These are phyloP conservation scores for Flaveria floridana DNA, from an alignment of 140 eudicot genomes.

Conservation along the genomic window DNA sequence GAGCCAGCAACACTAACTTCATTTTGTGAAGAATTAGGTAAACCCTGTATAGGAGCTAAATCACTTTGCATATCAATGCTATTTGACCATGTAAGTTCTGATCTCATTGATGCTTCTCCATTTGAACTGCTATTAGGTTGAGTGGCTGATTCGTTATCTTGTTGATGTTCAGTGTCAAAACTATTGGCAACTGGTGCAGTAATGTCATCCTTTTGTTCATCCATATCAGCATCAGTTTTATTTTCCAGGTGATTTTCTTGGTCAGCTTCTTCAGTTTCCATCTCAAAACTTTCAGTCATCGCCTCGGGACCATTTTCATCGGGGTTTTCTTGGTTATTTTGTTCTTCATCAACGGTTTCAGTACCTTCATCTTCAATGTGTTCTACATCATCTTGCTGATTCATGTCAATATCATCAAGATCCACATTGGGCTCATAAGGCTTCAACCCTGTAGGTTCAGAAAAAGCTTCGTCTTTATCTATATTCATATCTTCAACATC, in stretches of 20 bases:
- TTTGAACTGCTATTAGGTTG: constrained; percentile 48
- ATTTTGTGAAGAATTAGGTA: constrained; percentile 50
- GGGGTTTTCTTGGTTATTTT: constrained; percentile 36
- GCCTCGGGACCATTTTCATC: constrained; percentile 45
- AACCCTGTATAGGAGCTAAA: constrained; percentile 59
- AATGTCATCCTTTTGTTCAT: constrained; percentile 43
- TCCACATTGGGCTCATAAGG: constrained; percentile 36
- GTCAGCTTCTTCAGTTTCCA: constrained; percentile 31
- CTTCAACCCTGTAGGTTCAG: constrained; percentile 62
- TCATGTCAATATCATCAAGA: constrained; percentile 51
- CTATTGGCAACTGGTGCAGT: constrained; percentile 32
- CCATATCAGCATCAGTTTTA: constrained; percentile 38
- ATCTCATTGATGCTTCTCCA: constrained; percentile 35
- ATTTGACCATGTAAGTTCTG: constrained; percentile 54
- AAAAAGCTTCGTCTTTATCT: constrained; percentile 62
- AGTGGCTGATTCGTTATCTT: constrained; percentile 47
- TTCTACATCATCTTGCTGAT: constrained; percentile 58
- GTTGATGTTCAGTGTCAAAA: constrained; percentile 27
- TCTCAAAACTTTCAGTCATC: constrained; percentile 37
- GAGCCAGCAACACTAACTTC: constrained; percentile 60
- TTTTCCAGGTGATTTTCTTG: constrained; percentile 14
- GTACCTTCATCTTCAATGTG: constrained; percentile 46
- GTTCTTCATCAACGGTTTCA: constrained; percentile 56
- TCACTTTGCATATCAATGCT: constrained; percentile 47
- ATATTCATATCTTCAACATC: constrained; percentile 58